Base-by-base conservation (phyloP, 352 stramenopile species). In the Globisporangium rhizosaccharum region DNA sequence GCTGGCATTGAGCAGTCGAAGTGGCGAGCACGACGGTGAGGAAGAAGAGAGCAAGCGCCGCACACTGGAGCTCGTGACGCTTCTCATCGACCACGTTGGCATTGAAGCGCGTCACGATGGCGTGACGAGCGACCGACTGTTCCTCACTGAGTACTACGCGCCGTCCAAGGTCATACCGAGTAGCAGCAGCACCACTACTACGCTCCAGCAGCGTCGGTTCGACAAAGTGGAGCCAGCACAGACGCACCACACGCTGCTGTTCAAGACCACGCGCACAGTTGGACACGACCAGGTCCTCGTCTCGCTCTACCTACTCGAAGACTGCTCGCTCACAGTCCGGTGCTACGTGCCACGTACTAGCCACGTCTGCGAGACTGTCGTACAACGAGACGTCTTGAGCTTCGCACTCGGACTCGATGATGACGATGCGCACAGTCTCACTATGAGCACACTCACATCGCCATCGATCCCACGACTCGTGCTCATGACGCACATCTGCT, bases 261-360 rank as follows among this genome's bases (percentile, higher is more conserved):
- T 87, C 53, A 87, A 85, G 58, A 72, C 70, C 0, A 66, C 85
- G 23, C 71, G 75, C 56, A 65, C 63, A 5, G 53, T 89, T 18
- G 61, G 54, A 0, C 63, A 69, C 30, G 50, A 65, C 2, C 70
- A 76, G 26, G 62, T 88, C 11, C 44, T 88, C 1, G 17, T 88
- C 6, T 67, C 71, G 25, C 47, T 72, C 5, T 76, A 68, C 28
- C 12, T 73, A 0, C 36, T 66, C 1, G 20, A 60, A 8, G 57
- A 53, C 9, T 62, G 58, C 15, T 54, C 42, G 0, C 42, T 75
- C 1, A 55, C 61, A 10, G 51, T 82, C 11, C 51, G 67, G 5
- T 71, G 79, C 30, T 87, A 89, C 54, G 70, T 83, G 10, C 72
- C 79, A 18, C 58, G 70, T n/a, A 75, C 53, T 12, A 87, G 79